These are phyloP conservation scores for Aschersonia sp. DNA, from an alignment of 2,329 filamentous ascomycete genomes.

Conservation along the genomic window DNA sequence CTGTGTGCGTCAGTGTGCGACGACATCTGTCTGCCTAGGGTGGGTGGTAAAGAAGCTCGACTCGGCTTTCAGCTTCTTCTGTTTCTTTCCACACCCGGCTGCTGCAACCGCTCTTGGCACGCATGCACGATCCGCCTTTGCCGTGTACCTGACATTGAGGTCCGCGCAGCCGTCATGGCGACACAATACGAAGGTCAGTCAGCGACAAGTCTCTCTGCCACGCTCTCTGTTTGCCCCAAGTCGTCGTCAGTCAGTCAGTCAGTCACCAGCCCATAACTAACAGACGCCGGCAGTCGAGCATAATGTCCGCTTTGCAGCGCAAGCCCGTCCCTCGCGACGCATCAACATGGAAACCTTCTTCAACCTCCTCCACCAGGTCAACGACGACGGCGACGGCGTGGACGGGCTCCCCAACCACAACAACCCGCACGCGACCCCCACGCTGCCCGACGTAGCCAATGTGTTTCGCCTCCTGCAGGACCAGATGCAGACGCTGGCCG, in stretches of 20 bases:
- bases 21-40: background rate
- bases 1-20: background rate
- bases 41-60: background rate
- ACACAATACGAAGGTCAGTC: constrained; percentile 40
- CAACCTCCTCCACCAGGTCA: constrained; percentile 40
- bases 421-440: constrained; percentile 45
- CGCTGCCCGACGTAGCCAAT: constrained; percentile 41
- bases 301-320: constrained; percentile 35
- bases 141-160: too few species aligned
- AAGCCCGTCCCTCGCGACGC: constrained; percentile 31
- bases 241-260: background rate
- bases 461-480: constrained; percentile 45
- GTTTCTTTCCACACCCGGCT: too few species aligned
- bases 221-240: background rate
- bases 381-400: constrained; percentile 18
- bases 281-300: constrained; percentile 39
- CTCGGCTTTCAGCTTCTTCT: too few species aligned
- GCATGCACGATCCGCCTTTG: too few species aligned
- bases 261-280: background rate
- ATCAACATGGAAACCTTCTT: constrained; percentile 51
- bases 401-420: constrained; percentile 20
- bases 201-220: background rate
- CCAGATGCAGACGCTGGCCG: constrained; percentile 37
- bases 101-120: too few species aligned
- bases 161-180: constrained; percentile 23